Evolutionary conservation across 768 basidiomycete species (phyloP).

Genomic region (Hypholoma fasciculare): DNA sequence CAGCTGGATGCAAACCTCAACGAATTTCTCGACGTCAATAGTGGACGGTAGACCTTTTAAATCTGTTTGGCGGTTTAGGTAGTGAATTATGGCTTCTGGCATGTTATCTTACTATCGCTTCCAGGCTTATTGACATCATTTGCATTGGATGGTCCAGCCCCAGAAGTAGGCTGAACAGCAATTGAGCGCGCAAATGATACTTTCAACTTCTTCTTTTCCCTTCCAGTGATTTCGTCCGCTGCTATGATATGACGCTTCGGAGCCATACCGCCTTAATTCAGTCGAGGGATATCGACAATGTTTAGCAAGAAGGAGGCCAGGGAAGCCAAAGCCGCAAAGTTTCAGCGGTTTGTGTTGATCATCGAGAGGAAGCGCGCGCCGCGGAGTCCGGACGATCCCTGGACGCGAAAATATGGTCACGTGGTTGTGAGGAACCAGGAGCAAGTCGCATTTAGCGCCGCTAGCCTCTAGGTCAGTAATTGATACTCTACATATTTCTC

Average conservation of each 20-base stretch:
- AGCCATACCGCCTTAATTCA: constrained; percentile 10
- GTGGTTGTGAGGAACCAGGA: not conserved
- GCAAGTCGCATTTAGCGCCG: no score
- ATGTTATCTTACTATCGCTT: not conserved
- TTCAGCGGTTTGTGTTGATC: not conserved
- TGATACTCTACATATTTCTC: no score
- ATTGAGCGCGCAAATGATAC: constrained; percentile 66
- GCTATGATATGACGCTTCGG: constrained; percentile 37
- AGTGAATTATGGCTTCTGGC: not conserved
- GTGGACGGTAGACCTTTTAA: constrained; percentile 64
- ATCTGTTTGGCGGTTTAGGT: constrained; percentile 33
- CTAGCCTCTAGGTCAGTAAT: no score
- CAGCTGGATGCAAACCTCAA: constrained; percentile 51
- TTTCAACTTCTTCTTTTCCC: constrained; percentile 73
- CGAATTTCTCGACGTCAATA: constrained; percentile 87
- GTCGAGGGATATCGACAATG: no score
- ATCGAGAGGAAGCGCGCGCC: not conserved
- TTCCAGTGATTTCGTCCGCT: constrained; percentile 34
- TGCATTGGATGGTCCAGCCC: constrained; percentile 20
- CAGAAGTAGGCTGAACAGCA: constrained; percentile 48
- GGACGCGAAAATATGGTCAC: not conserved
- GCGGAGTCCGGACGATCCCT: no score
- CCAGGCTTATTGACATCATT: constrained; percentile 29
- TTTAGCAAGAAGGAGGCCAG: no score
- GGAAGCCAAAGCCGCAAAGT: no score